Conservation (phyloP, 2,329 filamentous ascomycete species). For the Aspergillus oerlinghausenensis region DNA sequence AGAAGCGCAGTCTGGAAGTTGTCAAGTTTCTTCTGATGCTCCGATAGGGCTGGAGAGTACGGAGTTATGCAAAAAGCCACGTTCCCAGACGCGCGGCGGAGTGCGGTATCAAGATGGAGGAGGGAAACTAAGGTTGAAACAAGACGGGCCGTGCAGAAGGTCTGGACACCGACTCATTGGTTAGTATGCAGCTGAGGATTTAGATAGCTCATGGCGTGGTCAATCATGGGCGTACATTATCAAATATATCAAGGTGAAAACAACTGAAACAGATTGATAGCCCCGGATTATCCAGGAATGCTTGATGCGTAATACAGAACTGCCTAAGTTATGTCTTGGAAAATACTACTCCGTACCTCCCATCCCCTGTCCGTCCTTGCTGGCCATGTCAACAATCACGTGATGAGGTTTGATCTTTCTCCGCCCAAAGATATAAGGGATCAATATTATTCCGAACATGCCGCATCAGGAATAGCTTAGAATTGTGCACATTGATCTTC, state of each 20-base stretch:
- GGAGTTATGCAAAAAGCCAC: slow-evolving; percentile 17
- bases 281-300: background rate
- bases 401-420: slow-evolving; percentile 20
- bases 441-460: slow-evolving; percentile 10
- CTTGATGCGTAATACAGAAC: background rate
- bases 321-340: background rate
- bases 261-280: background rate
- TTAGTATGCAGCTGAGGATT: background rate
- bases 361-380: background rate
- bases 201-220: background rate
- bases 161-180: background rate
- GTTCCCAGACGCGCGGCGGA: slow-evolving; percentile 29
- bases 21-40: background rate
- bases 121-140: slow-evolving; percentile 3
- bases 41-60: slow-evolving; percentile 8
- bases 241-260: background rate
- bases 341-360: too few species aligned
- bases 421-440: slow-evolving; percentile 5
- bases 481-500: background rate
- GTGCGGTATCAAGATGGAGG: slow-evolving; percentile 15
- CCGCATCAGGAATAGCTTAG: slow-evolving; percentile 12
- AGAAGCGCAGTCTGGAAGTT: background rate
- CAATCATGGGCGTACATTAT: background rate
- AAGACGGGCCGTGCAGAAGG: slow-evolving; percentile 3
- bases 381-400: slow-evolving; percentile 19